phyloP scores from a whole-genome alignment of 2,329 filamentous ascomycete species.

The Fusarium sp. region DNA sequence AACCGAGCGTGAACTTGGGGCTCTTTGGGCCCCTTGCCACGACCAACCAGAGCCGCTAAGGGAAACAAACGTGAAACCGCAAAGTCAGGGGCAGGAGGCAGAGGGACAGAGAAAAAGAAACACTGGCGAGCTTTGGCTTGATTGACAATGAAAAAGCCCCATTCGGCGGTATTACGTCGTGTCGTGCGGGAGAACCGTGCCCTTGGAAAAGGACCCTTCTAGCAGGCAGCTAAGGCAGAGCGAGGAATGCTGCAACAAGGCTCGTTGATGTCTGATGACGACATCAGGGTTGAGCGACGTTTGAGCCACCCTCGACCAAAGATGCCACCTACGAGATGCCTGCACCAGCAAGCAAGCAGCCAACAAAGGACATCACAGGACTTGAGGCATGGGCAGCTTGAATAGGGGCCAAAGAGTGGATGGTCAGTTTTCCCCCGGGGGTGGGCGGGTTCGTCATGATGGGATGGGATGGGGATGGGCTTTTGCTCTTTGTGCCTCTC shows the following conservation, averaged over 20 bases:
- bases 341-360: constrained; percentile 4
- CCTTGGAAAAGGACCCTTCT: constrained; percentile 13
- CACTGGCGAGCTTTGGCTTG: not conserved
- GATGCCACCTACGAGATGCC: constrained; percentile 13
- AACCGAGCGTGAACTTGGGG: not conserved
- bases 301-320: constrained; percentile 17
- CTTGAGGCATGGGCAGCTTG: not conserved
- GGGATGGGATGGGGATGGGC: constrained; percentile 2
- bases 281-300: constrained; percentile 17
- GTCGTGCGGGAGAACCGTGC: constrained; percentile 12
- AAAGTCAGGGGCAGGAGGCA: constrained; percentile 6
- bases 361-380: not conserved
- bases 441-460: constrained; percentile 6
- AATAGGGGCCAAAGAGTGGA: constrained; percentile 24
- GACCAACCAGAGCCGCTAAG: constrained; percentile 15
- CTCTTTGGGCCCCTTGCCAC: not conserved
- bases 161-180: not conserved
- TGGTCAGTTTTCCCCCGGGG: constrained; percentile 2
- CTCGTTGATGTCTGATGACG: constrained; percentile 13
- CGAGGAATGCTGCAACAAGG: constrained; percentile 3
- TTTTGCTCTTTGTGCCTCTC: constrained; percentile 28
- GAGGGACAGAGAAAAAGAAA: not conserved
- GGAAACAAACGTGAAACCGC: constrained; percentile 10
- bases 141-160: not conserved
- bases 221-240: not conserved